Evolutionary conservation across 2,329 filamentous ascomycete genomes (phyloP), one percentile per base, ranked within the genome.

Genomic region (Curvularia eragrostidis): DNA sequence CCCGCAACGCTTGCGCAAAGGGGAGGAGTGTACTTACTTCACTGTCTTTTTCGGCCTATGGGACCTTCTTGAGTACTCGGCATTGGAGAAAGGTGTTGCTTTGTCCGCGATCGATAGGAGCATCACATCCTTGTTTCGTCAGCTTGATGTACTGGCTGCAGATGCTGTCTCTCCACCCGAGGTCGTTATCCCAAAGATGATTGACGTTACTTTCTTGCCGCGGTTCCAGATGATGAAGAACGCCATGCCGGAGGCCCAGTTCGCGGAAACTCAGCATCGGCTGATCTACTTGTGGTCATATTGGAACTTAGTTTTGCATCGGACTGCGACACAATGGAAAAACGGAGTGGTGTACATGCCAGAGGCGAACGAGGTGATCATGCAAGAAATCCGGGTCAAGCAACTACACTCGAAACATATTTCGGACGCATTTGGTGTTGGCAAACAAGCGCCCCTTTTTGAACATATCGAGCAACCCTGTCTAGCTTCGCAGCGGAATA

Each of bases 31-130:
- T 68, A 75, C 70, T 23, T 52, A 75, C 32, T 77, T 77, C 56
- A 75, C 75, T 9, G 67, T 78, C 15, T 72, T 72, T 38, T 76
- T 78, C 48, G 75, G 76, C 13, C 64, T 74, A 19, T 76, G 72
- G 70, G 76, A 78, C 48, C 54, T 78, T 23, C 60, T 74, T 60
- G 69, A 74, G 46, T 77, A 73, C 51, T 66, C 71, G 2, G 44
- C 53, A 2, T 53, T 76, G 47, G 69, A 74, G 10, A 65, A 68
- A 38, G 62, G 68, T 26, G 61, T 58, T 9, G 73, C 70, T 3
- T 62, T 72, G 49, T 62, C 63, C 26, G 73, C 73, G 4, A 71
- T 77, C 41, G 65, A 73, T 21, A 65, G 65, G 39, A 77, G 70
- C 51, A 70, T 78, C 21, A 65, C 67, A 19, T 63, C 68, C 39